Evolutionary conservation across 1,284 basidiomycete species (phyloP).

Genomic region (Phenoliferia sp.): DNA sequence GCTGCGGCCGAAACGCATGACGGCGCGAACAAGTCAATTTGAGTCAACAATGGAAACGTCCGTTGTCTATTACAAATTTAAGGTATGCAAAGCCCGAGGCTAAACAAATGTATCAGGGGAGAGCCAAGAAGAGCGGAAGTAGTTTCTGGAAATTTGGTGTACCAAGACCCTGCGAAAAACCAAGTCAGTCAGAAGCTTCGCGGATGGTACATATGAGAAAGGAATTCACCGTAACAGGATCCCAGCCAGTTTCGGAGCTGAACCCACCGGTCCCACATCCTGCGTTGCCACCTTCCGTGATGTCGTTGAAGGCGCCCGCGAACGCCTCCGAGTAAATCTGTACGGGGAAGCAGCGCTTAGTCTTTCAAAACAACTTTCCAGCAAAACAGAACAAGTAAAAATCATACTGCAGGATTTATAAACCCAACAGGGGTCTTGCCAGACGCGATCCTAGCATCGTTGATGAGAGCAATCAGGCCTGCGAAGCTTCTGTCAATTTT

Average conservation of each 20-base stretch:
- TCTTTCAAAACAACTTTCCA: neutral
- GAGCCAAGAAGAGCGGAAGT: neutral
- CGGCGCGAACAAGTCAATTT: no score
- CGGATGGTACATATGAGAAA: no score
- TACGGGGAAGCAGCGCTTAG: neutral
- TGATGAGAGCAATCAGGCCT: conserved; percentile 55
- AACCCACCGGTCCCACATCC: conserved; percentile 52
- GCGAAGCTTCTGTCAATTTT: no score
- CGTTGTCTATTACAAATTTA: no score
- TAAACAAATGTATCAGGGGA: neutral
- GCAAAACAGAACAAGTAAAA: neutral
- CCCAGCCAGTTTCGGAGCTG: conserved; percentile 50
- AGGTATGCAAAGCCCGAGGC: no score
- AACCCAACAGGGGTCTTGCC: conserved; percentile 53
- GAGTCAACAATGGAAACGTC: no score
- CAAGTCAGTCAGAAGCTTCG: neutral
- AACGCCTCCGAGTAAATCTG: conserved; percentile 46
- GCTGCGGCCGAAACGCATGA: neutral
- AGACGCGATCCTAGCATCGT: conserved; percentile 53
- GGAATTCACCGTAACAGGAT: conserved; percentile 48
- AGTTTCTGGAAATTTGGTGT: neutral
- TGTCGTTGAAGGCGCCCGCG: conserved; percentile 51
- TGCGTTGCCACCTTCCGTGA: conserved; percentile 53
- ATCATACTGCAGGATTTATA: conserved; percentile 53
- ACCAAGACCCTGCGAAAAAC: neutral